Percentiles rank a stretch among this genome's conserved stretches.
Evolutionary conservation across 1,139 yeast species (phyloP).

Genomic region (Pichia sp.): DNA sequence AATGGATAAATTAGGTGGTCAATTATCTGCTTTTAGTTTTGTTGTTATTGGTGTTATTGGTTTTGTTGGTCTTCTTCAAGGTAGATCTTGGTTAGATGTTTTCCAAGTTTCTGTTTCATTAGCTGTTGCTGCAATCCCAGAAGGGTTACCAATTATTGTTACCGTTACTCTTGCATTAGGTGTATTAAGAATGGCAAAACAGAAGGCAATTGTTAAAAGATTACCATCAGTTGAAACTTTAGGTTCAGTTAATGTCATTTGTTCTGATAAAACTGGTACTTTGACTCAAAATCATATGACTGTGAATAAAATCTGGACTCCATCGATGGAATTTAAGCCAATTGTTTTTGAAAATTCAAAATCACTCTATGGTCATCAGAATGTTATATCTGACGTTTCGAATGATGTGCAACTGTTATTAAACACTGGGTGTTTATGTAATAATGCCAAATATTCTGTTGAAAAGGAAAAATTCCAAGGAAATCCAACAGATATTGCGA

Average conservation of each 20-base stretch:
- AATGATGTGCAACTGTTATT: slow-evolving; percentile 49
- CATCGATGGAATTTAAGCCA: slow-evolving; percentile 41
- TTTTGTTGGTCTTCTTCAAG: slow-evolving; percentile 78
- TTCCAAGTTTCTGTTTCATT: slow-evolving; percentile 92
- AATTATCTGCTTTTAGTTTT: slow-evolving; percentile 76
- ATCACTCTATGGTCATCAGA: slow-evolving; percentile 44
- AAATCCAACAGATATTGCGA: slow-evolving; percentile 90
- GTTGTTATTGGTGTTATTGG: slow-evolving; percentile 82
- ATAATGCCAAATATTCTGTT: slow-evolving; percentile 64
- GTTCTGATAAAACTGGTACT: slow-evolving; percentile 95
- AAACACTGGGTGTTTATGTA: slow-evolving; percentile 72
- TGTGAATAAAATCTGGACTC: slow-evolving; percentile 77
- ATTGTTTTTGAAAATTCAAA: slow-evolving; percentile 36
- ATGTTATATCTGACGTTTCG: slow-evolving; percentile 38
- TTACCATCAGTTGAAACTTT: slow-evolving; percentile 93
- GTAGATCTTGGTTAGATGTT: slow-evolving; percentile 93
- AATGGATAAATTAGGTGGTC: slow-evolving; percentile 92
- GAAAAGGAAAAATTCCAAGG: slow-evolving; percentile 75
- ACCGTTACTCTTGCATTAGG: slow-evolving; percentile 95
- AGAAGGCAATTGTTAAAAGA: slow-evolving; percentile 87
- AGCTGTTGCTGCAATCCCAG: slow-evolving; percentile 98
- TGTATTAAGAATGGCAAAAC: slow-evolving; percentile 89
- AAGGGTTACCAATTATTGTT: slow-evolving; percentile 93
- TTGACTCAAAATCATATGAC: slow-evolving; percentile 93
- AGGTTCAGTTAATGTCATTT: slow-evolving; percentile 91